A percentile compares a stretch with the other conserved stretches of the same genome.
These are phyloP conservation scores for Gelatoporia subvermispora DNA, from an alignment of 768 basidiomycete genomes.

Conservation along the genomic window DNA sequence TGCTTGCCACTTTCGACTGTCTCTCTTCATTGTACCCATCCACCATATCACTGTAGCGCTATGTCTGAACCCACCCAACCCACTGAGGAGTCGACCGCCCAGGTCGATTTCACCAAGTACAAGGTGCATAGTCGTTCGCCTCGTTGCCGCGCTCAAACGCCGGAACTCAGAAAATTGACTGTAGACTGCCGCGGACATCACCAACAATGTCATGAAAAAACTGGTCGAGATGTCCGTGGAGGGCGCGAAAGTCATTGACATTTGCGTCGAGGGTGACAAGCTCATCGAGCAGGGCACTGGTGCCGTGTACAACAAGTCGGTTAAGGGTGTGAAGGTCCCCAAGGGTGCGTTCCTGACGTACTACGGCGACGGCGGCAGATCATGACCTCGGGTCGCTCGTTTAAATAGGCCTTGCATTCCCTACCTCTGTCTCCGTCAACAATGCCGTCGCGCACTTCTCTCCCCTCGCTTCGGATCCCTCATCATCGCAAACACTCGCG, in stretches of 20 bases:
- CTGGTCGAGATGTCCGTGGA: conserved; percentile 71
- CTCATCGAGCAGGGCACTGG: conserved; percentile 83
- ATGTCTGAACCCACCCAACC: conserved; percentile 63
- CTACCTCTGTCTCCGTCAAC: conserved; percentile 91
- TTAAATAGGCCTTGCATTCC: conserved; percentile 80
- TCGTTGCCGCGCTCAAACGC: conserved; percentile 1
- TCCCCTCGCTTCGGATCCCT: conserved; percentile 84
- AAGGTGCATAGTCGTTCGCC: conserved; percentile 47
- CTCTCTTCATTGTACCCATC: conserved; percentile 1
- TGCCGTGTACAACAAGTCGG: conserved; percentile 83
- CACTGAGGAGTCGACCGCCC: conserved; percentile 51
- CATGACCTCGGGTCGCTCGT: not conserved
- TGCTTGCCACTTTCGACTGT: not conserved
- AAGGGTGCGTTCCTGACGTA: conserved; percentile 62
- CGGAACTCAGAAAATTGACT: not conserved
- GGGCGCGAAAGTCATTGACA: conserved; percentile 84
- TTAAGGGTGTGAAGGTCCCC: conserved; percentile 81
- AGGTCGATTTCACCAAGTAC: conserved; percentile 82
- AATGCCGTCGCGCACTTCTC: conserved; percentile 95
- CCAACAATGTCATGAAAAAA: conserved; percentile 79
- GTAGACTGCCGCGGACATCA: conserved; percentile 89
- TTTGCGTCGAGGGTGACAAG: conserved; percentile 91
- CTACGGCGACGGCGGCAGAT: not conserved
- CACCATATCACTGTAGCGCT: no score
- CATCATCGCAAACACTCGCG: conserved; percentile 60